Conservation (phyloP, 768 basidiomycete species). For the Suillus tomentosus region DNA sequence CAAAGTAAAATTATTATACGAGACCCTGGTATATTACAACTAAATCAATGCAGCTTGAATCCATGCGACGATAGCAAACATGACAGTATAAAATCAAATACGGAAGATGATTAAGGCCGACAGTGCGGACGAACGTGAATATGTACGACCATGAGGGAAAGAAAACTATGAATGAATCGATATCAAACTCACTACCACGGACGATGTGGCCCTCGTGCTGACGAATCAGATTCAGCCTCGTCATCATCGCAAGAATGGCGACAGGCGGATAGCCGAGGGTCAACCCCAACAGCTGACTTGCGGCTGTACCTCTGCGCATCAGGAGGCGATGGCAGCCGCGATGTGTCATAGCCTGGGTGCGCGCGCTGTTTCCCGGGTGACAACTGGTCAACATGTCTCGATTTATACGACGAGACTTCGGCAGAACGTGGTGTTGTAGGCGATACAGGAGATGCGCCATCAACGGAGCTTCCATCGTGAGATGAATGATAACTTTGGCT, state of each 20-base stretch:
- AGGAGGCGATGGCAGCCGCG: conserved; percentile 9
- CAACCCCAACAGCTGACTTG: conserved; percentile 24
- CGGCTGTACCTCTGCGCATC: conserved; percentile 22
- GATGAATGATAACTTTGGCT: conserved; percentile 33
- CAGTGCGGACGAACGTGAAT: conserved; percentile 14
- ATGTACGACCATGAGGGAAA: conserved; percentile 6
- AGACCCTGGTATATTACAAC: conserved; percentile 13
- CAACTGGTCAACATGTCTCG: conserved; percentile 19
- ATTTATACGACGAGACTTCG: conserved; percentile 20
- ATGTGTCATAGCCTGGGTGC: conserved; percentile 4
- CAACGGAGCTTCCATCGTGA: conserved; percentile 49
- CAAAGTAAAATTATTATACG: conserved; percentile 7
- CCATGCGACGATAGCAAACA: conserved; percentile 14
- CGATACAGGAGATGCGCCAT: conserved; percentile 54
- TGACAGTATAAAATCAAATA: conserved; percentile 13
- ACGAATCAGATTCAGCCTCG: conserved; percentile 41
- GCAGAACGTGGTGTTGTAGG: conserved; percentile 56
- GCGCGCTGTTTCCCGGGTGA: conserved; percentile 17
- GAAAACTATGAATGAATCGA: conserved; percentile 2
- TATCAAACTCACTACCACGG: conserved; percentile 42
- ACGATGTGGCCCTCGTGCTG: conserved; percentile 40
- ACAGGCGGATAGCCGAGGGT: conserved; percentile 26
- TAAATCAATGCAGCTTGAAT: conserved; percentile 9
- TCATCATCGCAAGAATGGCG: conserved; percentile 31
- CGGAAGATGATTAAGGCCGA: conserved; percentile 12